These are phyloP conservation scores for Cryptosporidium bovis DNA, from an alignment of 169 alveolate genomes.

Conservation along the genomic window DNA sequence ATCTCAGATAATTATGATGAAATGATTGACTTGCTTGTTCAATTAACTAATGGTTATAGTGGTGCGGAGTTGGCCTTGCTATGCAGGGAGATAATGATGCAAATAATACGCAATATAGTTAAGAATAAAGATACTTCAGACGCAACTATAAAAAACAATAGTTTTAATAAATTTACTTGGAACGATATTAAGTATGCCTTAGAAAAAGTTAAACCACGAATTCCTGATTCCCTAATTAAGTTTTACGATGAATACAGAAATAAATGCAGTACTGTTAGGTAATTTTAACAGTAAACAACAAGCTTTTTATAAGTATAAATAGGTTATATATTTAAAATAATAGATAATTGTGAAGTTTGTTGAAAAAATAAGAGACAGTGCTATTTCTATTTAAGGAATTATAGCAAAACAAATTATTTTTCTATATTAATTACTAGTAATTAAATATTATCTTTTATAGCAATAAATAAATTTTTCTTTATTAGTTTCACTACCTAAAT, in stretches of 20 bases:
- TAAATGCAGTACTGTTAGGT: constrained; percentile 22
- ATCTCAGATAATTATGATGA: constrained; percentile 85
- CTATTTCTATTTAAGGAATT: no score
- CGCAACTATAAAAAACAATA: constrained; percentile 3
- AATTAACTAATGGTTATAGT: constrained; percentile 94
- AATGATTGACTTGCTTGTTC: constrained; percentile 89
- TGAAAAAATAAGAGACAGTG: no score
- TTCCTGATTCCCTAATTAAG: constrained; percentile 75
- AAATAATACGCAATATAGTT: constrained; percentile 71
- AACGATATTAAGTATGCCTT: constrained; percentile 74
- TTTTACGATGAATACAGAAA: constrained; percentile 76
- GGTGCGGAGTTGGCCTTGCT: constrained; percentile 93
- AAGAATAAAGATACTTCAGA: constrained; percentile 18
- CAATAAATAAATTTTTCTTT: no score
- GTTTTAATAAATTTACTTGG: constrained; percentile 40
- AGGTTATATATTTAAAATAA: no score
- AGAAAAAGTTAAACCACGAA: constrained; percentile 79
- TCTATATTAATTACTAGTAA: no score
- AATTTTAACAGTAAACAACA: no score
- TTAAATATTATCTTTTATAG: no score
- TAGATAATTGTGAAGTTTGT: no score
- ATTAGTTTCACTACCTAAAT: no score
- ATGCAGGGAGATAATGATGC: constrained; percentile 92
- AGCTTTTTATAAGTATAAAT: no score
- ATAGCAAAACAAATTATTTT: no score